Percentiles rank a stretch among this genome's conserved stretches.
Conservation (phyloP, 2,329 filamentous ascomycete species). For the Aspergillus sp. region DNA sequence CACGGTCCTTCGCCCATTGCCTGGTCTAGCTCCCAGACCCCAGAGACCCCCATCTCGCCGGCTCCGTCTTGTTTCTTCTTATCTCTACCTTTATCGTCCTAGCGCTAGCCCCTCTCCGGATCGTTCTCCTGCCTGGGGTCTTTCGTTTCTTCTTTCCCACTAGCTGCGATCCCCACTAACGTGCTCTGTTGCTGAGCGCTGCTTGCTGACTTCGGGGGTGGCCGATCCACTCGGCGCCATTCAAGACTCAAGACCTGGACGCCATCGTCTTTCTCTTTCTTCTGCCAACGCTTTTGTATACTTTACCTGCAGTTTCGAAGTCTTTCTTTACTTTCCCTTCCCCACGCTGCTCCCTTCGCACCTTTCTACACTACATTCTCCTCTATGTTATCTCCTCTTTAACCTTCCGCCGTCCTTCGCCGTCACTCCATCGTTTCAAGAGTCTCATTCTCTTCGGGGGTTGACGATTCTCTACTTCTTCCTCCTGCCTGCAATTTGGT, state of each 20-base stretch:
- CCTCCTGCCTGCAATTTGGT: not conserved
- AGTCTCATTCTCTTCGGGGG: not conserved
- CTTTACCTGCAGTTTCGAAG: slow-evolving; percentile 1
- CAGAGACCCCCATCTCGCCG: slow-evolving; percentile 12
- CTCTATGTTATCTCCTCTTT: slow-evolving; percentile 10
- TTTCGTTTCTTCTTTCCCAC: slow-evolving; percentile 10
- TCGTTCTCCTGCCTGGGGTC: slow-evolving; percentile 14
- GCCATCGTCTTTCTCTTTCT: not conserved
- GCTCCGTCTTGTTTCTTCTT: slow-evolving; percentile 15
- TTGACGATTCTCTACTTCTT: not conserved
- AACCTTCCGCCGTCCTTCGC: not conserved
- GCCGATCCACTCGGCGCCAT: slow-evolving; percentile 22
- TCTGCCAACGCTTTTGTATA: slow-evolving; percentile 3
- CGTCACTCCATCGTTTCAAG: not conserved
- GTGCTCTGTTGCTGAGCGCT: slow-evolving; percentile 11
- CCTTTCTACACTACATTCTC: not conserved
- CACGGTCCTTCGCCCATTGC: not conserved
- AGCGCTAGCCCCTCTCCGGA: slow-evolving; percentile 17
- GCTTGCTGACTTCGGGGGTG: slow-evolving; percentile 20
- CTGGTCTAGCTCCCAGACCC: slow-evolving; percentile 4
- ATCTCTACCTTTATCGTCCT: slow-evolving; percentile 9
- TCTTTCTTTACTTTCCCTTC: slow-evolving; percentile 12
- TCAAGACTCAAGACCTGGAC: slow-evolving; percentile 8
- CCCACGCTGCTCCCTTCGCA: slow-evolving; percentile 3
- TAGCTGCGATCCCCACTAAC: slow-evolving; percentile 18